Base-by-base conservation (phyloP, 2,329 filamentous ascomycete species). In the Trichoderma brevicompactum region DNA sequence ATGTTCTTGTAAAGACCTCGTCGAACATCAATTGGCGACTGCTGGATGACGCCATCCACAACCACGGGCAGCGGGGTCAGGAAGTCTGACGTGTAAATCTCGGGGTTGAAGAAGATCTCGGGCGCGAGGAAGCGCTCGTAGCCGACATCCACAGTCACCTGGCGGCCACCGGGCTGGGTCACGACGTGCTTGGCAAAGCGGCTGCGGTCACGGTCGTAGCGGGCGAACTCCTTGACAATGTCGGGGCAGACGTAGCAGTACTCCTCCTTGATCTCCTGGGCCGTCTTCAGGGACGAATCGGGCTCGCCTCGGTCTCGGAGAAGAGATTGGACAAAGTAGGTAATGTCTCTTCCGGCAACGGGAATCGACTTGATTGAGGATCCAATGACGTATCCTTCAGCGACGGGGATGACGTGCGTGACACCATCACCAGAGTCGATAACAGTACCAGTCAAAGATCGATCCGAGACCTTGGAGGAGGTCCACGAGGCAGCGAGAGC, bases 1-100 rank as follows among this genome's bases (percentile, higher is more conserved):
- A 99, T 99, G 81, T 99, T 99, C 88, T 99, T 99, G 87, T 99
- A 99, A 43, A 99, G 85, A 48, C 95, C 95, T 80, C 95, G 89
- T 74, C 95, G 91, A 52, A 99, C 96, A 75, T 99, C 95, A 73
- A 99, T 99, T 48, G 95, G 95, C 40, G 94, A 97, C 65, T 93
- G 94, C 80, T 99, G 95, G 73, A 99, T 99, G 69, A 98, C 95
- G 65, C 90, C 91, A 76, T 99, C 95, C 68, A 99, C 96, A 58
- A 99, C 95, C 58, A 87, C 91, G 28, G 95, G 95, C 8, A 99
- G 86, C 13, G 95, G 95, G 12, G 95, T 99, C 70, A 99, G 82
- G 83, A 99, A 99, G 77, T 99, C 95, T 70, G 94, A 98, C 68
- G 92, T 97, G 85, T 98, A 98, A 74, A 99, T 99, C 81, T 99